Percentiles rank a stretch among this genome's conserved stretches.
Conservation (phyloP, 441 rosid species). For the Euphorbia celastroides region DNA sequence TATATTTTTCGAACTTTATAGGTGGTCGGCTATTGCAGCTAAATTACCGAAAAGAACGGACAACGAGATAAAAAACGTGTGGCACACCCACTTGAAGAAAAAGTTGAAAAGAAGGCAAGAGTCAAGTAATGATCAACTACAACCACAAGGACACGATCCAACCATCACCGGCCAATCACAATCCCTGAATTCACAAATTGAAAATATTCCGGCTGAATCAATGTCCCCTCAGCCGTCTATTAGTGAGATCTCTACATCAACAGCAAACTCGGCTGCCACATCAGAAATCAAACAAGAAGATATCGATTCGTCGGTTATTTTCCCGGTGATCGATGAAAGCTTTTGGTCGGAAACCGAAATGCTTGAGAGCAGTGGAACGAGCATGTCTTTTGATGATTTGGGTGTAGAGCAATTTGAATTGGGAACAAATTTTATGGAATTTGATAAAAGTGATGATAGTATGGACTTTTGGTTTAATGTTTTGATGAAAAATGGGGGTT, state of each 20-base stretch:
- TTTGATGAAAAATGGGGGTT: constrained; percentile 43
- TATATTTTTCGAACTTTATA: constrained; percentile 14
- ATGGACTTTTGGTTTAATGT: constrained; percentile 69
- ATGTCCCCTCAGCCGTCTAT: constrained; percentile 48
- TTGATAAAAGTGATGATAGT: constrained; percentile 24
- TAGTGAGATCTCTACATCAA: constrained; percentile 42
- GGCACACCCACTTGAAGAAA: constrained; percentile 95
- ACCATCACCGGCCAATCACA: constrained; percentile 16
- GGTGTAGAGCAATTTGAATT: constrained; percentile 26
- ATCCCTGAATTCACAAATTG: background rate
- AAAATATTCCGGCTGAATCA: background rate
- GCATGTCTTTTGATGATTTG: constrained; percentile 7
- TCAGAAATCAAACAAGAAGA: too few relatives aligned
- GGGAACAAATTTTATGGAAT: constrained; percentile 17
- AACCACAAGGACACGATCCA: background rate
- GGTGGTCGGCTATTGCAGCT: constrained; percentile 92
- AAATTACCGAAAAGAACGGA: constrained; percentile 80
- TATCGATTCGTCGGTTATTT: constrained; percentile 13
- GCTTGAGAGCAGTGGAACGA: constrained; percentile 19
- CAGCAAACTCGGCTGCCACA: constrained; percentile 23
- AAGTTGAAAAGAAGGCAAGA: constrained; percentile 38
- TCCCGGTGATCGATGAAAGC: constrained; percentile 54
- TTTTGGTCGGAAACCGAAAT: constrained; percentile 54
- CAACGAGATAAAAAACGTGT: constrained; percentile 87
- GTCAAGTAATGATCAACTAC: background rate